These are phyloP conservation scores for Sclerotinia spermophila DNA, from an alignment of 2,329 filamentous ascomycete species.

Conservation along the genomic window DNA sequence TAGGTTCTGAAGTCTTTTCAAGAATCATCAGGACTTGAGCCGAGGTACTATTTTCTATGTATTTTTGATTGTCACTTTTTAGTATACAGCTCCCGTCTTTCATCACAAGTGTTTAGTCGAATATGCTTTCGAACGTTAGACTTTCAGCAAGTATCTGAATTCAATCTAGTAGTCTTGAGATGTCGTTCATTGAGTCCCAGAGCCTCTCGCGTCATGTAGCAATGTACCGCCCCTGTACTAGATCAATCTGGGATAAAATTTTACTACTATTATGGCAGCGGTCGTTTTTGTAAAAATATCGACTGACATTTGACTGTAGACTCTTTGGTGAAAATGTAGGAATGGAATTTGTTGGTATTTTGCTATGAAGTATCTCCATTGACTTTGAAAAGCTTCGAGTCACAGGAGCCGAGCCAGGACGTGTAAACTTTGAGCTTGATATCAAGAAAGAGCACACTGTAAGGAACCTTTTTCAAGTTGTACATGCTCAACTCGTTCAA, in stretches of 20 bases:
- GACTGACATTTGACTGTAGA: constrained; percentile 25
- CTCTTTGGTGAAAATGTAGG: constrained; percentile 38
- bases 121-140: neutral
- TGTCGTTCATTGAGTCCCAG: neutral
- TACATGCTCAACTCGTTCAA: neutral
- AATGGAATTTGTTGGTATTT: neutral
- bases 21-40: constrained; percentile 77
- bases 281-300: neutral
- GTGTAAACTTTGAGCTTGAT: constrained; percentile 71
- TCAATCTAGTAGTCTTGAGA: neutral
- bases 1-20: constrained; percentile 80
- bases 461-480: constrained; percentile 29
- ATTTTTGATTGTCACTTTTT: neutral
- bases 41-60: constrained; percentile 58
- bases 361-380: constrained; percentile 2
- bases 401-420: constrained; percentile 59
- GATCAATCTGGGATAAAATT: neutral
- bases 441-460: constrained; percentile 74
- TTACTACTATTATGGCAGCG: neutral
- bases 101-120: neutral
- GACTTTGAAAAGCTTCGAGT: constrained; percentile 56
- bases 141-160: constrained; percentile 3
- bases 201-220: neutral
- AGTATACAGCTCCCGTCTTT: neutral
- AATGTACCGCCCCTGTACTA: neutral